A percentile compares a stretch with the other conserved stretches of the same genome.
Evolutionary conservation across 192 early-diverging fungal genomes (phyloP).

Genomic region (Backusella macrospora): DNA sequence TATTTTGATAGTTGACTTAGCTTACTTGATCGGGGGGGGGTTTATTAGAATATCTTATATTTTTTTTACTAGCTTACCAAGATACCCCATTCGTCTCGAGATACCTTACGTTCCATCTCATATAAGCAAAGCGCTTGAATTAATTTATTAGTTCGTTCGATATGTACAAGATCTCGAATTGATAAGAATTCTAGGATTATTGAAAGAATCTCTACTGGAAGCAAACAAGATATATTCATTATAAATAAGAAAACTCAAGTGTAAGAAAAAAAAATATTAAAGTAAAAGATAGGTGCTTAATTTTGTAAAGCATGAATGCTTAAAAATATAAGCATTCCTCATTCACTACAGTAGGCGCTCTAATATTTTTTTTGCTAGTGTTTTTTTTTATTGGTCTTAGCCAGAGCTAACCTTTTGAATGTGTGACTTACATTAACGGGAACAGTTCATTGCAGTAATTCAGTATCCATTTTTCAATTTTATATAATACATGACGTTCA

Average conservation of each 20-base stretch:
- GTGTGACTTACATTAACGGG: too few relatives aligned
- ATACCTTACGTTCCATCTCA: slow-evolving; percentile 16
- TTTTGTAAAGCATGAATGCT: neutral
- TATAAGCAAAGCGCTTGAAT: slow-evolving; percentile 25
- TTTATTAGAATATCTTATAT: neutral
- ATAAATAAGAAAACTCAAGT: neutral
- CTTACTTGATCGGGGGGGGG: neutral
- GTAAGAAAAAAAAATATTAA: neutral
- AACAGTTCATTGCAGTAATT: too few relatives aligned
- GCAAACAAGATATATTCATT: neutral
- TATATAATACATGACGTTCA: too few relatives aligned
- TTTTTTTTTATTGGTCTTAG: too few relatives aligned
- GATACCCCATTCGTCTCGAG: slow-evolving; percentile 18
- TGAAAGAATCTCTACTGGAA: slow-evolving; percentile 27
- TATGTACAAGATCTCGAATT: slow-evolving; percentile 26
- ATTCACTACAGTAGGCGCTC: neutral
- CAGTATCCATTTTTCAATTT: too few relatives aligned
- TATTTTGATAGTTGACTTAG: neutral
- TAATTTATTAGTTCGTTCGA: slow-evolving; percentile 22
- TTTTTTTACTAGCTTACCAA: neutral
- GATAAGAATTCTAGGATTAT: slow-evolving; percentile 16
- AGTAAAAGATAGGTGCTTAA: neutral
- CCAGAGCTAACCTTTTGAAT: too few relatives aligned
- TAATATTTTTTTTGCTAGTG: neutral
- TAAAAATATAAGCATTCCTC: neutral